phyloP scores from a whole-genome alignment of 164 flowering plant genomes.

The Euptelea pleiosperma region DNA sequence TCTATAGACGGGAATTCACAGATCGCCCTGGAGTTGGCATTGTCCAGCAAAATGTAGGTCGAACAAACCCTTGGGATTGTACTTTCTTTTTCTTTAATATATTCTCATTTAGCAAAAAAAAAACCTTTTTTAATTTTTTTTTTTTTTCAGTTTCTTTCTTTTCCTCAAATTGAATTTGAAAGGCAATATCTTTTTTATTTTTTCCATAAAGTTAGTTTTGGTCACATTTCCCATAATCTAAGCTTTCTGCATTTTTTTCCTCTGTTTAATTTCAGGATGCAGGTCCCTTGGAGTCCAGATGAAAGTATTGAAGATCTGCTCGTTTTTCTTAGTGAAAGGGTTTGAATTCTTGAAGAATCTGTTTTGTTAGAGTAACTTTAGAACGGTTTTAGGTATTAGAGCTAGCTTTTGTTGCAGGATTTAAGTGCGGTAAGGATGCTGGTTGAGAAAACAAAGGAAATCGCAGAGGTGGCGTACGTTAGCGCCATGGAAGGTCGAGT shows the following conservation, averaged over 20 bases:
- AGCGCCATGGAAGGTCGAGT: slow-evolving; percentile 37
- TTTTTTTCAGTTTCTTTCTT: background rate
- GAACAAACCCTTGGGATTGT: background rate
- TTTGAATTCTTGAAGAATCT: slow-evolving; percentile 5
- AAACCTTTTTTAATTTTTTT: slow-evolving; percentile 16
- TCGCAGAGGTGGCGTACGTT: slow-evolving; percentile 36
- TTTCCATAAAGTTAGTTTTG: slow-evolving; percentile 4
- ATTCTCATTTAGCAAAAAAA: too few species aligned
- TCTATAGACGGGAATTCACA: slow-evolving; percentile 31
- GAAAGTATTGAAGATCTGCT: slow-evolving; percentile 40
- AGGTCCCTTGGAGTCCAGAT: slow-evolving; percentile 37
- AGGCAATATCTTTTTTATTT: slow-evolving; percentile 1
- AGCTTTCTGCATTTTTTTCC: too few species aligned
- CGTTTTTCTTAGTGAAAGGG: slow-evolving; percentile 36
- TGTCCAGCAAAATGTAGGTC: slow-evolving; percentile 31
- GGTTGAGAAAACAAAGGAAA: slow-evolving; percentile 39
- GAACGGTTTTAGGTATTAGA: too few species aligned
- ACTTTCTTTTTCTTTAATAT: too few species aligned
- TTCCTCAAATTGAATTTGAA: background rate
- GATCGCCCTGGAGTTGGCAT: slow-evolving; percentile 39
- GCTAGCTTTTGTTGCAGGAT: slow-evolving; percentile 43
- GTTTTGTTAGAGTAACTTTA: background rate
- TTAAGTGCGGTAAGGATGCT: slow-evolving; percentile 37
- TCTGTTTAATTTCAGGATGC: slow-evolving; percentile 30
- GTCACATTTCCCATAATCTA: background rate